Evolutionary conservation across 345 rosid species (phyloP).

Genomic region (Cardiospermum halicacabum): DNA sequence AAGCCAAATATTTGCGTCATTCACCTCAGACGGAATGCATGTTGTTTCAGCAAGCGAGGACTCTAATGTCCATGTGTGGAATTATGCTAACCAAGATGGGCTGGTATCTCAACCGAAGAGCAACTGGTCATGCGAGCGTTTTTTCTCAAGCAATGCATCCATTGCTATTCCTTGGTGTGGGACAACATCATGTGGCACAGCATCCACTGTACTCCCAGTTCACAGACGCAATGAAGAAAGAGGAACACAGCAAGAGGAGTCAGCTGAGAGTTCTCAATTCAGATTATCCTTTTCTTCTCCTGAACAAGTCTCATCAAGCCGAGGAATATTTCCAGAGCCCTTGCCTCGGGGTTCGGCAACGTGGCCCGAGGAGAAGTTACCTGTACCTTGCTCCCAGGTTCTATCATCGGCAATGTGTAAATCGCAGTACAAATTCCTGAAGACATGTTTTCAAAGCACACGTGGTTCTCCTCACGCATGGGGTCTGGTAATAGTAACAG

Average conservation of each 20-base stretch:
- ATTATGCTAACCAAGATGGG: slow-evolving; percentile 19
- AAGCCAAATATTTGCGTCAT: slow-evolving; percentile 34
- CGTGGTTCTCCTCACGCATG: slow-evolving; percentile 31
- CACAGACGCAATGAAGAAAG: slow-evolving; percentile 8
- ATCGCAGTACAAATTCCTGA: slow-evolving; percentile 34
- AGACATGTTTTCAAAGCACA: slow-evolving; percentile 20
- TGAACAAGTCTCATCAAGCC: slow-evolving; percentile 19
- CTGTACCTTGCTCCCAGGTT: slow-evolving; percentile 14
- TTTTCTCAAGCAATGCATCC: slow-evolving; percentile 32
- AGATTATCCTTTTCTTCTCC: slow-evolving; percentile 25
- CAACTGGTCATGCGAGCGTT: slow-evolving; percentile 30
- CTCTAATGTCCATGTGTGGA: slow-evolving; percentile 41
- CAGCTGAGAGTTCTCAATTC: slow-evolving; percentile 23
- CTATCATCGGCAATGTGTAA: slow-evolving; percentile 24
- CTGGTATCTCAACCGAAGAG: slow-evolving; percentile 21
- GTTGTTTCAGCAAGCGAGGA: slow-evolving; percentile 42
- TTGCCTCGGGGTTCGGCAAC: slow-evolving; percentile 45
- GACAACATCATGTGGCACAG: neutral
- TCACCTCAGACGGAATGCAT: slow-evolving; percentile 36
- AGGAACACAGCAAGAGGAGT: slow-evolving; percentile 10
- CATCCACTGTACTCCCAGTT: neutral
- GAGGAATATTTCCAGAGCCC: slow-evolving; percentile 17
- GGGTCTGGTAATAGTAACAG: slow-evolving; percentile 42
- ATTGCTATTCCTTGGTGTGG: slow-evolving; percentile 37
- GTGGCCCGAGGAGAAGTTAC: slow-evolving; percentile 57